Evolutionary conservation across 306 rosid species (phyloP).

Genomic region (Nissolia schottii): DNA sequence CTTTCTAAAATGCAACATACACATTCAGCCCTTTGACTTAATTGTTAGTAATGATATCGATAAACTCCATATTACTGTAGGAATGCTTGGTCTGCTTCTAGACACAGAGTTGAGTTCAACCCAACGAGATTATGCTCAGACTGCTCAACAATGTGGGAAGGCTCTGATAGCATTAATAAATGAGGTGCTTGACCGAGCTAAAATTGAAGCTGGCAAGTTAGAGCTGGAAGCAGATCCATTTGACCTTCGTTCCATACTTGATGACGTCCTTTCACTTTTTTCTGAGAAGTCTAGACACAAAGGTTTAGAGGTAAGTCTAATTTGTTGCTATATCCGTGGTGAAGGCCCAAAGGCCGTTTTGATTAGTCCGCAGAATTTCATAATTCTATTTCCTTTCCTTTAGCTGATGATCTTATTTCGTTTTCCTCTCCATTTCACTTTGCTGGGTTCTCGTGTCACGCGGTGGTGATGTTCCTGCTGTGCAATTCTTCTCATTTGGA

Average conservation of each 20-base stretch:
- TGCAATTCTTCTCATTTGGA: conserved; percentile 23
- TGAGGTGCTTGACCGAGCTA: conserved; percentile 97
- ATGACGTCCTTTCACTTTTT: conserved; percentile 92
- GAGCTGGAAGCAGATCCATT: conserved; percentile 98
- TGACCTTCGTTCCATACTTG: conserved; percentile 82
- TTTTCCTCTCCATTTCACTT: not conserved
- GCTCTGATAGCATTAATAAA: conserved; percentile 89
- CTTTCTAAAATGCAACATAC: not conserved
- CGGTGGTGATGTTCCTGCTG: conserved; percentile 13
- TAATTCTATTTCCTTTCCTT: conserved; percentile 5
- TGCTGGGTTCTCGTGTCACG: conserved; percentile 4
- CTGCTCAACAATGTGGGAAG: conserved; percentile 95
- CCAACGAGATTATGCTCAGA: conserved; percentile 92
- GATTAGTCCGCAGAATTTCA: not conserved
- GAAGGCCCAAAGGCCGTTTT: not conserved
- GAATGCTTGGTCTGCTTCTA: conserved; percentile 95
- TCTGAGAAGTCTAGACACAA: conserved; percentile 93
- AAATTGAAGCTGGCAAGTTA: conserved; percentile 92
- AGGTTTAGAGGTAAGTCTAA: conserved; percentile 75
- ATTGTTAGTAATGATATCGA: not conserved
- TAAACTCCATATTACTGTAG: conserved; percentile 38
- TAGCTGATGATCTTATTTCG: conserved; percentile 20
- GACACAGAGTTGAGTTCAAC: conserved; percentile 88
- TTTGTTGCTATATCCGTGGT: conserved; percentile 7
- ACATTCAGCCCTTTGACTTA: not conserved